Conservation (phyloP, 139 green algal genomes). For the Yamagishiella unicocca region DNA sequence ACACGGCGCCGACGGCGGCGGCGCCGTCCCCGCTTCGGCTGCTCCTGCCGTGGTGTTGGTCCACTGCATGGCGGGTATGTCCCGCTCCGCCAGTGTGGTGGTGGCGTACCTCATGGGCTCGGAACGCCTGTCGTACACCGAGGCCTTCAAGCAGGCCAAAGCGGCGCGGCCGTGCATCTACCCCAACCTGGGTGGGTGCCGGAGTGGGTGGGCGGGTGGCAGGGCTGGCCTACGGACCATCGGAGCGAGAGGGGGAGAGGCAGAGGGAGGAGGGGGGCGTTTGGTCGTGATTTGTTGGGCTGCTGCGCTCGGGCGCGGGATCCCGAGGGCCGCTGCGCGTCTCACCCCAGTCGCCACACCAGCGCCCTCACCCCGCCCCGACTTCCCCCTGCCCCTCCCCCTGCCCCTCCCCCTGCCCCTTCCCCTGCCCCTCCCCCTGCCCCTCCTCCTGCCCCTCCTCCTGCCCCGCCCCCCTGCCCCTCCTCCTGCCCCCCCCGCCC, state of each 20-base stretch:
- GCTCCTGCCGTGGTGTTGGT: conserved; percentile 61
- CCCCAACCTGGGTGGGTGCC: conserved; percentile 29
- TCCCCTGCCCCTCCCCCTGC: neutral
- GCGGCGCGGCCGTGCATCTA: conserved; percentile 34
- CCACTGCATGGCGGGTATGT: conserved; percentile 95
- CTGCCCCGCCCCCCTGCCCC: neutral
- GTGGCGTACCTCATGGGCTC: conserved; percentile 93
- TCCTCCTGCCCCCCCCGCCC: too few relatives aligned
- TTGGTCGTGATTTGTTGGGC: too few relatives aligned
- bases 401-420: neutral
- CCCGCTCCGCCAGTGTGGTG: conserved; percentile 80
- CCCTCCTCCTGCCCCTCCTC: neutral
- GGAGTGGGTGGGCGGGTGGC: neutral
- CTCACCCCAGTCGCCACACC: too few relatives aligned
- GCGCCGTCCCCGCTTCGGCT: neutral
- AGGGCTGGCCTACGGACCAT: neutral
- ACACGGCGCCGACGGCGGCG: neutral
- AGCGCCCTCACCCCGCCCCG: too few relatives aligned
- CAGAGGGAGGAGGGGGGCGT: neutral
- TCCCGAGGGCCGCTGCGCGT: too few relatives aligned
- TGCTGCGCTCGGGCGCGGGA: too few relatives aligned
- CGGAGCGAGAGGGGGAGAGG: neutral
- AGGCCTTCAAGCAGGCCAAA: conserved; percentile 30
- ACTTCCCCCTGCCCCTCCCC: too few relatives aligned
- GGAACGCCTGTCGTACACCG: conserved; percentile 6